Conservation (phyloP, 176 grass and related monocot species). For the Secale cereale region DNA sequence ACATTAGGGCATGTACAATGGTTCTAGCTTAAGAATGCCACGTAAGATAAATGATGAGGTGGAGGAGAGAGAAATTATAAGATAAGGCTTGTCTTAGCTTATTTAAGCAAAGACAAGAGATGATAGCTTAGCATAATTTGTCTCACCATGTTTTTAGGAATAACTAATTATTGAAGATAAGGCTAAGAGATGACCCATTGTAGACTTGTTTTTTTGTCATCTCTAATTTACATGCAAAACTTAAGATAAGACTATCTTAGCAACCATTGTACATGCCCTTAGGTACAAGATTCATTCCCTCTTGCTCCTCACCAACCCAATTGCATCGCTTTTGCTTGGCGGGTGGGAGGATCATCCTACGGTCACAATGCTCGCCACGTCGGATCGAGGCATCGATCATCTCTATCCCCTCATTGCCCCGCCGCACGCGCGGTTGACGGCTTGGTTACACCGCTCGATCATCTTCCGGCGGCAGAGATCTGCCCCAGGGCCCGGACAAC, state of each 20-base stretch:
- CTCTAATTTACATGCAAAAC: too few species aligned
- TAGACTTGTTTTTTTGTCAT: too few species aligned
- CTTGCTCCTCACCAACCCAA: constrained; percentile 35
- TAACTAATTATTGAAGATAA: too few species aligned
- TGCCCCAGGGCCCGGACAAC: constrained; percentile 28
- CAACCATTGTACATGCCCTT: too few species aligned
- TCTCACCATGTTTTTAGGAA: too few species aligned
- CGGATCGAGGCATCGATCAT: not conserved
- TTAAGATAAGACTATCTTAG: not conserved
- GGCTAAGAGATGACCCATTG: too few species aligned
- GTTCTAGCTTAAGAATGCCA: too few species aligned
- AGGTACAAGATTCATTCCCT: not conserved
- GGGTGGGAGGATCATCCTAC: not conserved
- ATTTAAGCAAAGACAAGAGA: too few species aligned
- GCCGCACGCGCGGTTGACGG: not conserved
- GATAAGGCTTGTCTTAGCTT: too few species aligned
- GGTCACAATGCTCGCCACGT: constrained; percentile 8
- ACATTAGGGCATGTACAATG: not conserved
- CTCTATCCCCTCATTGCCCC: not conserved
- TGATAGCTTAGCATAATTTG: too few species aligned
- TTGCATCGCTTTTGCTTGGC: not conserved
- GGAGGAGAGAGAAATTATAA: too few species aligned
- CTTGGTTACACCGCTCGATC: not conserved
- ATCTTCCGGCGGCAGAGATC: not conserved
- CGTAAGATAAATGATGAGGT: too few species aligned